Conservation (phyloP, 2,329 filamentous ascomycete genomes). For the Onygena corvina region DNA sequence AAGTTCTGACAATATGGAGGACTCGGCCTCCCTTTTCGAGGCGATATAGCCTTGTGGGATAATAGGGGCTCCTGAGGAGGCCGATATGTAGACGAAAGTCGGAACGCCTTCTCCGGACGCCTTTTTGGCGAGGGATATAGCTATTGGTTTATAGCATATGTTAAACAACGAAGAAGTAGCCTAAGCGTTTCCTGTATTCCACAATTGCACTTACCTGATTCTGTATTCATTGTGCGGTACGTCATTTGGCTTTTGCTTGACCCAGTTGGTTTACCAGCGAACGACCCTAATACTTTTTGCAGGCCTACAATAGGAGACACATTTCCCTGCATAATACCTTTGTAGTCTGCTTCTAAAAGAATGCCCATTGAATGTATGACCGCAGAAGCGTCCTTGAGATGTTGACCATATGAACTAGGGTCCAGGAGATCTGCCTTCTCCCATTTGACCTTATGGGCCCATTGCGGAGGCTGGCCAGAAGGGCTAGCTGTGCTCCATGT, state of each 20-base stretch:
- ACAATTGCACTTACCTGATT: slow-evolving; percentile 49
- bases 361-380: slow-evolving; percentile 96
- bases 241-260: slow-evolving; percentile 50
- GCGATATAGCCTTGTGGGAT: slow-evolving; percentile 75
- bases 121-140: slow-evolving; percentile 70
- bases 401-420: slow-evolving; percentile 63
- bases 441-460: slow-evolving; percentile 77
- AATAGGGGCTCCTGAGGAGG: slow-evolving; percentile 71
- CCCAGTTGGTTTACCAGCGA: slow-evolving; percentile 29
- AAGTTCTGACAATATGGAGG: slow-evolving; percentile 58
- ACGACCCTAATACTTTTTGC: slow-evolving; percentile 60
- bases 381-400: slow-evolving; percentile 65
- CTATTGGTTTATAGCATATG: slow-evolving; percentile 36
- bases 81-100: slow-evolving; percentile 79
- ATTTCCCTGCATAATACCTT: slow-evolving; percentile 70
- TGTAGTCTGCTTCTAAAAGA: slow-evolving; percentile 94
- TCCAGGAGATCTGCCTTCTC: slow-evolving; percentile 76
- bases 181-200: neutral
- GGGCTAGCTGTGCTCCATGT: slow-evolving; percentile 71
- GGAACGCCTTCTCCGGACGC: slow-evolving; percentile 51
- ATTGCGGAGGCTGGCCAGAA: slow-evolving; percentile 56
- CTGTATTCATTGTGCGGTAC: slow-evolving; percentile 95
- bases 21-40: slow-evolving; percentile 86
- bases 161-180: no score
- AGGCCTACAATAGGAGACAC: slow-evolving; percentile 73